These are phyloP conservation scores for Dothideomycetes sp. DNA, from an alignment of 2,329 filamentous ascomycete species.

Conservation along the genomic window DNA sequence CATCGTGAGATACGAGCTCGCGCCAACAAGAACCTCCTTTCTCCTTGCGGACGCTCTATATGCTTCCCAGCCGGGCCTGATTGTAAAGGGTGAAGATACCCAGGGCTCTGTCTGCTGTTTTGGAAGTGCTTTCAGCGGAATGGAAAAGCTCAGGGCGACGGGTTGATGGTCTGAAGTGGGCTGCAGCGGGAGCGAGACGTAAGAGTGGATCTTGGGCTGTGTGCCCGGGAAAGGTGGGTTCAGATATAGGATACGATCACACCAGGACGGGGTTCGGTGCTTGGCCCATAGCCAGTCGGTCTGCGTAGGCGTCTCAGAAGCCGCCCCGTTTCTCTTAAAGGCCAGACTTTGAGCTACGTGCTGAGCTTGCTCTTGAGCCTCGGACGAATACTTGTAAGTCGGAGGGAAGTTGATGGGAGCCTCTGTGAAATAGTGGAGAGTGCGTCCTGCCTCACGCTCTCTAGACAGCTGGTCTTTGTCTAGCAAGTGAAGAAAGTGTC, in stretches of 20 bases:
- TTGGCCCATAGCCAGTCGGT: constrained; percentile 60
- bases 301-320: constrained; percentile 14
- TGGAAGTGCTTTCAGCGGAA: constrained; percentile 40
- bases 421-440: constrained; percentile 70
- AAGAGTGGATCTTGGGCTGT: constrained; percentile 47
- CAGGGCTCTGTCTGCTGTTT: constrained; percentile 19
- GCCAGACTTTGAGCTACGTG: constrained; percentile 10
- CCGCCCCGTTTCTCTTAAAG: constrained; percentile 2
- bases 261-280: constrained; percentile 87
- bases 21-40: constrained; percentile 50
- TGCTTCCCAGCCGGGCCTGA: constrained; percentile 46
- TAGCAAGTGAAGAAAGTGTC: constrained; percentile 62
- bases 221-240: constrained; percentile 29
- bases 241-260: constrained; percentile 77
- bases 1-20: constrained; percentile 41
- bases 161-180: constrained; percentile 80
- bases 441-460: constrained; percentile 57
- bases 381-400: constrained; percentile 76
- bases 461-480: constrained; percentile 66
- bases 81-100: constrained; percentile 42
- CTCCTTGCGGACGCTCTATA: constrained; percentile 43
- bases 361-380: constrained; percentile 20
- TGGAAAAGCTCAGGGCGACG: constrained; percentile 59
- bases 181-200: constrained; percentile 67
- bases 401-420: constrained; percentile 69